Percentiles rank a stretch among this genome's conserved stretches.
These are phyloP conservation scores for Epichloe sp. DNA, from an alignment of 2,329 filamentous ascomycete genomes.

Conservation along the genomic window DNA sequence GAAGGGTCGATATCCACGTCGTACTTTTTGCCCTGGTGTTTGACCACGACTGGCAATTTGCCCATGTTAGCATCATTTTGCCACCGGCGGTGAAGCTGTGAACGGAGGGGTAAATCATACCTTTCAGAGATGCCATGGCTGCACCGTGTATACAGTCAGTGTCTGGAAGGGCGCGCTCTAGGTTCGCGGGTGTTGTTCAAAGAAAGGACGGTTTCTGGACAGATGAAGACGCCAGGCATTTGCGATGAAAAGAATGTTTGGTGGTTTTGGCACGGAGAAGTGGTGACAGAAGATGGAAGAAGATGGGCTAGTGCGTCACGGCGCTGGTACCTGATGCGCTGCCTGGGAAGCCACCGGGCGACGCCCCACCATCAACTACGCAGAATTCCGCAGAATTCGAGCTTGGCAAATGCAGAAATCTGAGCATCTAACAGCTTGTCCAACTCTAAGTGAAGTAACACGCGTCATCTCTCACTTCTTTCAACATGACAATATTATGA, in stretches of 20 bases:
- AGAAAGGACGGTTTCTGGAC: not conserved
- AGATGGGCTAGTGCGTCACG: constrained; percentile 3
- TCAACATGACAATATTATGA: not conserved
- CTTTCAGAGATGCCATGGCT: constrained; percentile 38
- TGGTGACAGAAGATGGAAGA: not conserved
- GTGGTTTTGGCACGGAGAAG: not conserved
- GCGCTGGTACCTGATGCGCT: not conserved
- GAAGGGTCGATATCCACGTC: constrained; percentile 81
- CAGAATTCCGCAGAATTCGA: not conserved
- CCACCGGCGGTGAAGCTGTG: not conserved
- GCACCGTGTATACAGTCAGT: not conserved
- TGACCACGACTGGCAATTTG: constrained; percentile 54
- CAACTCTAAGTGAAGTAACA: no score
- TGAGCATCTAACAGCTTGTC: no score
- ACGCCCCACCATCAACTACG: not conserved
- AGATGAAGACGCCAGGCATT: not conserved
- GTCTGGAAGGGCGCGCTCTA: not conserved
- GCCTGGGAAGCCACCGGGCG: not conserved
- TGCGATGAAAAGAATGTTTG: not conserved
- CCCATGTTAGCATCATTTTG: constrained; percentile 9
- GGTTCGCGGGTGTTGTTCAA: not conserved
- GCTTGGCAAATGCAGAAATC: not conserved
- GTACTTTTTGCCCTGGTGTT: constrained; percentile 91
- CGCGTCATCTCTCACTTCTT: no score
- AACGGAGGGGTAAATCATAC: constrained; percentile 23